Percentiles rank a stretch among this genome's conserved stretches.
phyloP scores from a whole-genome alignment of 176 grass and related monocot genomes.

The Puccinellia tenuiflora region DNA sequence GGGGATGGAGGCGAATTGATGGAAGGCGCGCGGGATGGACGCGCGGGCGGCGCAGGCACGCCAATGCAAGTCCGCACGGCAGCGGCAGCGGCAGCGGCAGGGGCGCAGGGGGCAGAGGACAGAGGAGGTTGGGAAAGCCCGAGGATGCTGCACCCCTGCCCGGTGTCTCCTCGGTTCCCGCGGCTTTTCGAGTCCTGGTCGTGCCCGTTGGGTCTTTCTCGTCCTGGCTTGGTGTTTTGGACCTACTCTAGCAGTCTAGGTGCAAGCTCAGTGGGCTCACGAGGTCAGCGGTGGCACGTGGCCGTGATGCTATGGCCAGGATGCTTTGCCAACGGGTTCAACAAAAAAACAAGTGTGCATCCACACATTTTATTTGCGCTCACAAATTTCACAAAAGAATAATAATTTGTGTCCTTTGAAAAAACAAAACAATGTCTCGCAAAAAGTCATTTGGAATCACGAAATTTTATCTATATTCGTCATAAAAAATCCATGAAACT shows the following conservation, averaged over 20 bases:
- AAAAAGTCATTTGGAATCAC: no score
- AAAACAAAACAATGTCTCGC: no score
- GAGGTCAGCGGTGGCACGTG: no score
- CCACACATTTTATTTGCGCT: no score
- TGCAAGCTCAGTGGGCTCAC: neutral
- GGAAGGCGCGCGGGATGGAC: neutral
- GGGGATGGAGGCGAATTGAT: neutral
- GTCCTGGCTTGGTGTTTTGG: neutral
- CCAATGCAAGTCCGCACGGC: neutral
- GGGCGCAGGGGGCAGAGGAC: neutral
- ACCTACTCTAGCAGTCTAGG: neutral
- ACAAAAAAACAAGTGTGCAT: no score
- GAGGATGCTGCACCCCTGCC: neutral
- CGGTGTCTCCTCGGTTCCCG: constrained; percentile 16
- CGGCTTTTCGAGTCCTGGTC: constrained; percentile 42
- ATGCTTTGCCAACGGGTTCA: neutral
- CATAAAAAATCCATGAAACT: no score
- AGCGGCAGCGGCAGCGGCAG: neutral
- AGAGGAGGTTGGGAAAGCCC: neutral
- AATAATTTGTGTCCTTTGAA: no score
- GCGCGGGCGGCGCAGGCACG: neutral
- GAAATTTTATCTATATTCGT: no score
- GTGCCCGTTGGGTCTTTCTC: constrained; percentile 3
- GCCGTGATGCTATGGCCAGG: no score
- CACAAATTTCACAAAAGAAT: no score